Conservation (phyloP, 2,329 filamentous ascomycete genomes). For the Colletotrichum sp. region DNA sequence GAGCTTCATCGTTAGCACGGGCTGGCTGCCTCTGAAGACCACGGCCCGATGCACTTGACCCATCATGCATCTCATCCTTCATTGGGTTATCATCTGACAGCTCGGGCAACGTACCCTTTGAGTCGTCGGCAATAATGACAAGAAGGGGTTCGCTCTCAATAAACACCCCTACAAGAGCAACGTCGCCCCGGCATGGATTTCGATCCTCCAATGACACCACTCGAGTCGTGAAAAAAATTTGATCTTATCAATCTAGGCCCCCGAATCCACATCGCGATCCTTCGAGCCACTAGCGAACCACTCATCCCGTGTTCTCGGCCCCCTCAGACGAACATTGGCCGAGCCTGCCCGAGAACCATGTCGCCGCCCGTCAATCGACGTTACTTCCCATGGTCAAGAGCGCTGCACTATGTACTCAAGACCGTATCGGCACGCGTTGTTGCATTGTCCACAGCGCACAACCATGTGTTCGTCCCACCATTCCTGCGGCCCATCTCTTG, state of each 20-base stretch:
- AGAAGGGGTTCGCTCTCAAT: not conserved
- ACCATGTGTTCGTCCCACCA: not conserved
- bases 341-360: not conserved
- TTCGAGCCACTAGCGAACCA: not conserved
- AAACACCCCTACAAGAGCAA: not conserved
- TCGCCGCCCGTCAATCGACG: not conserved
- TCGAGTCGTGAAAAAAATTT: not conserved
- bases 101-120: not conserved
- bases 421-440: not conserved
- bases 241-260: constrained; percentile 13
- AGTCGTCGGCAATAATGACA: not conserved
- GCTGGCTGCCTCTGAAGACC: not conserved
- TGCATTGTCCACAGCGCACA: not conserved
- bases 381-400: not conserved
- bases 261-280: not conserved
- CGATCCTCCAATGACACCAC: not conserved
- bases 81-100: not conserved
- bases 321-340: not conserved
- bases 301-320: not conserved
- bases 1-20: not conserved
- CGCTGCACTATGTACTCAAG: not conserved
- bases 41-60: not conserved
- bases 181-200: not conserved
- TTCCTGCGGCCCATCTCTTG: not conserved
- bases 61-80: not conserved